Percentiles rank a stretch among this genome's conserved stretches.
Evolutionary conservation across 163 green algal genomes (phyloP).

Genomic region (Prototheca cutis): DNA sequence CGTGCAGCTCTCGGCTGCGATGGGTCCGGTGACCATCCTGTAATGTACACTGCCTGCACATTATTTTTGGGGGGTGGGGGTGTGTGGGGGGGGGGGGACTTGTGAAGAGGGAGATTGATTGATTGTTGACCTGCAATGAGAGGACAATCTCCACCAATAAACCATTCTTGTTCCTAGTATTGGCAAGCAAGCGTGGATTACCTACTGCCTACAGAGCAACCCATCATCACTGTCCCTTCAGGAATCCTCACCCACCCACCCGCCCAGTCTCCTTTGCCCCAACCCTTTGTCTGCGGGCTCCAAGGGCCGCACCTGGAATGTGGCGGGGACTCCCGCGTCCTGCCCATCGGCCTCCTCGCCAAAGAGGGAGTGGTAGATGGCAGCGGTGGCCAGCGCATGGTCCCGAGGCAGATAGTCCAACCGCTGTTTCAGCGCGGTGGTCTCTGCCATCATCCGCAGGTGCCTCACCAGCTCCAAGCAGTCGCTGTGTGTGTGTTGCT

Average conservation of each 20-base stretch:
- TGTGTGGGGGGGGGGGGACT: no score
- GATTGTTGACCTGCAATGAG: no score
- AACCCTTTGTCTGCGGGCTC: no score
- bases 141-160: no score
- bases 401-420: conserved; percentile 34
- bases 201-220: no score
- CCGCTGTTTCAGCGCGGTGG: conserved; percentile 44
- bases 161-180: no score
- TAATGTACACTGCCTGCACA: conserved; percentile 87
- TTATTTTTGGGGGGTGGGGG: neutral
- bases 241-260: no score
- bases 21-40: conserved; percentile 71
- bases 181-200: no score
- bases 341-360: conserved; percentile 12
- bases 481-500: conserved; percentile 62
- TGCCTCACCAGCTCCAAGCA: conserved; percentile 56
- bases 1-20: conserved; percentile 54
- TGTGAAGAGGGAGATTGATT: no score
- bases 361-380: conserved; percentile 23
- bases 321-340: conserved; percentile 36
- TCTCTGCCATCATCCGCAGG: conserved; percentile 68
- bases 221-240: no score
- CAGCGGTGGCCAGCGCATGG: conserved; percentile 44
- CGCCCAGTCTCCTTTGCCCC: no score
- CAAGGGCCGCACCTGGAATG: conserved; percentile 55